A percentile compares a stretch with the other conserved stretches of the same genome.
Conservation (phyloP, 2,329 filamentous ascomycete genomes). For the Fulvia fulva region DNA sequence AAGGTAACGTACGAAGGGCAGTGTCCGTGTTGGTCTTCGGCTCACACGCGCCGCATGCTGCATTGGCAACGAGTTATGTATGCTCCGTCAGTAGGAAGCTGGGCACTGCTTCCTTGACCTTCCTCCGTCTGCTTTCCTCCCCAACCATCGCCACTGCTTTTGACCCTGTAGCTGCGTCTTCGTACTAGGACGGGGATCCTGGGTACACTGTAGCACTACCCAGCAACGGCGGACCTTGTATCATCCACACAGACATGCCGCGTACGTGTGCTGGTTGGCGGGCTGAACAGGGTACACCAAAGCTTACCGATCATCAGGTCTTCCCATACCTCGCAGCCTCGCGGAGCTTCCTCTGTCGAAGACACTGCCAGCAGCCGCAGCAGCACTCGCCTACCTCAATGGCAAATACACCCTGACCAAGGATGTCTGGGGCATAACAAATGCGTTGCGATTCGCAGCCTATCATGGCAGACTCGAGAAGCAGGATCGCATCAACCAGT, state of each 20-base stretch:
- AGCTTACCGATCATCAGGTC: neutral
- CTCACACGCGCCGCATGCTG: neutral
- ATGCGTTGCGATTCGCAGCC: conserved; percentile 53
- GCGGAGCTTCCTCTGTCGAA: conserved; percentile 5
- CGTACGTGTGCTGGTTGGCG: neutral
- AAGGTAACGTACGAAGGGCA: neutral
- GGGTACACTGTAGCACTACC: neutral
- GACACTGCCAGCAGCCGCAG: conserved; percentile 50
- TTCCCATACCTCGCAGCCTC: conserved; percentile 1
- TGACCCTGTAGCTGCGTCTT: neutral
- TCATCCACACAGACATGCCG: neutral
- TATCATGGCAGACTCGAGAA: conserved; percentile 26
- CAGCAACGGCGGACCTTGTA: neutral
- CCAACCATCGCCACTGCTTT: neutral
- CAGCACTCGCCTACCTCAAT: conserved; percentile 73
- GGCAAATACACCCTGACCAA: conserved; percentile 64
- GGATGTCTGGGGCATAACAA: conserved; percentile 54
- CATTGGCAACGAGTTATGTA: neutral
- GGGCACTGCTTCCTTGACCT: neutral
- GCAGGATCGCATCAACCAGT: conserved; percentile 62
- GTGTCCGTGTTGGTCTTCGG: neutral
- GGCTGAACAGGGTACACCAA: neutral
- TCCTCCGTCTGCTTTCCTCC: neutral
- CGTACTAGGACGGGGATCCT: neutral
- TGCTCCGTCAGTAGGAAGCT: neutral